Evolutionary conservation across 2,329 filamentous ascomycete species (phyloP).

Genomic region (Aotearoamyces nothofagi): DNA sequence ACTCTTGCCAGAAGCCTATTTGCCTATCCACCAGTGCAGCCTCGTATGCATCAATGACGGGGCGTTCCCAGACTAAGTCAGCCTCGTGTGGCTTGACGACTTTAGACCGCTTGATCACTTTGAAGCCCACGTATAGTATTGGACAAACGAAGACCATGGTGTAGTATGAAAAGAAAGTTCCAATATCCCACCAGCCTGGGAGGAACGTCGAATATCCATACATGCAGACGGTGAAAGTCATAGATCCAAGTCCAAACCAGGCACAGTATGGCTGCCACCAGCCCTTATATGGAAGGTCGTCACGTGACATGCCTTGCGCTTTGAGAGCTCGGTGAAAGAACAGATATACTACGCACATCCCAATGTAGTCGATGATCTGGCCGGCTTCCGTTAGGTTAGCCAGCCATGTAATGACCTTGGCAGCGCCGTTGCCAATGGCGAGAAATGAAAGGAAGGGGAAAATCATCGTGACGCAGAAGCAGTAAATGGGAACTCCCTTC

Average conservation of each 20-base stretch:
- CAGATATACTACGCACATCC: slow-evolving; percentile 29
- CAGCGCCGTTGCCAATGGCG: slow-evolving; percentile 24
- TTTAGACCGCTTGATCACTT: slow-evolving; percentile 46
- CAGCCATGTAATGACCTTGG: slow-evolving; percentile 36
- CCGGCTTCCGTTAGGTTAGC: slow-evolving; percentile 34
- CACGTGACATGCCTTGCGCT: slow-evolving; percentile 34
- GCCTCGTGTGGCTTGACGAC: slow-evolving; percentile 17
- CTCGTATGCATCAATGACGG: slow-evolving; percentile 14
- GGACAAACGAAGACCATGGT: slow-evolving; percentile 51
- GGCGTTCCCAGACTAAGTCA: slow-evolving; percentile 17
- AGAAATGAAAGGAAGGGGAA: slow-evolving; percentile 30
- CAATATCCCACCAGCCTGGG: slow-evolving; percentile 43
- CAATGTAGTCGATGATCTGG: slow-evolving; percentile 28
- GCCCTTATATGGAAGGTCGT: slow-evolving; percentile 39
- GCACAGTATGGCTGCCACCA: slow-evolving; percentile 39
- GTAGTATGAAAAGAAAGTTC: slow-evolving; percentile 58
- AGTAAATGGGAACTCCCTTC: slow-evolving; percentile 29
- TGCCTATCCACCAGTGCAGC: slow-evolving; percentile 7
- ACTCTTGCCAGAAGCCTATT: slow-evolving; percentile 11
- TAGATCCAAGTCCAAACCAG: slow-evolving; percentile 40
- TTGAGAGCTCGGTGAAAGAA: slow-evolving; percentile 35
- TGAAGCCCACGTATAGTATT: slow-evolving; percentile 50
- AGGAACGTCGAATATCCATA: slow-evolving; percentile 47
- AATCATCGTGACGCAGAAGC: slow-evolving; percentile 24
- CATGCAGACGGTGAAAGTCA: slow-evolving; percentile 40